phyloP scores from a whole-genome alignment of 371 early-diverging fungal species.

The Mortierella sp. region DNA sequence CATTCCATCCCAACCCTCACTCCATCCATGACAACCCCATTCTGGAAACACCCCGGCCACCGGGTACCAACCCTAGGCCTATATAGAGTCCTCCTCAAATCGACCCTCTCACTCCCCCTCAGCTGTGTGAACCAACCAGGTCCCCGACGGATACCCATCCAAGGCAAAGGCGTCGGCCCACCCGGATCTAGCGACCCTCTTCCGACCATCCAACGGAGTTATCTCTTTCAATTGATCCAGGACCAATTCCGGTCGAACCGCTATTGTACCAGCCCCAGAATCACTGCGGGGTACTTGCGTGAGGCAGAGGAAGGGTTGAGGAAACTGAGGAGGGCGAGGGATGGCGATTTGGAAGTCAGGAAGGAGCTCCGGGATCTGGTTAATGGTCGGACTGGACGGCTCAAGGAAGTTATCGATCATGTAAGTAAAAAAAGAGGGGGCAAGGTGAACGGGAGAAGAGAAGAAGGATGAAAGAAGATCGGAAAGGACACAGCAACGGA shows the following conservation, averaged over 20 bases:
- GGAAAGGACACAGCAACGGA: too few species aligned
- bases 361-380: conserved; percentile 34
- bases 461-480: too few species aligned
- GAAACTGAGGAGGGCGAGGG: conserved; percentile 28
- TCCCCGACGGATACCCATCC: conserved; percentile 23
- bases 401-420: conserved; percentile 44
- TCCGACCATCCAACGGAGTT: conserved; percentile 22
- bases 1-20: not conserved
- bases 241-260: conserved; percentile 38
- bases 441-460: too few species aligned
- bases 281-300: conserved; percentile 20
- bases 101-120: conserved; percentile 21
- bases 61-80: conserved; percentile 42
- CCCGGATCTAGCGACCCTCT: conserved; percentile 30
- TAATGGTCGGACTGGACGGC: conserved; percentile 34
- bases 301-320: conserved; percentile 32
- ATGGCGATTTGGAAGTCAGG: conserved; percentile 20
- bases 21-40: conserved; percentile 23
- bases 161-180: conserved; percentile 26
- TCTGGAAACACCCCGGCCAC: conserved; percentile 50
- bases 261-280: conserved; percentile 41
- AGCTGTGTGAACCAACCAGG: conserved; percentile 33
- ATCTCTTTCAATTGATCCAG: conserved; percentile 37
- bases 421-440: conserved; percentile 2
- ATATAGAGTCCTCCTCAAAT: conserved; percentile 33